A percentile compares a stretch with the other conserved stretches of the same genome.
Evolutionary conservation across 2,329 filamentous ascomycete species (phyloP).

Genomic region (Rutstroemia sp.): DNA sequence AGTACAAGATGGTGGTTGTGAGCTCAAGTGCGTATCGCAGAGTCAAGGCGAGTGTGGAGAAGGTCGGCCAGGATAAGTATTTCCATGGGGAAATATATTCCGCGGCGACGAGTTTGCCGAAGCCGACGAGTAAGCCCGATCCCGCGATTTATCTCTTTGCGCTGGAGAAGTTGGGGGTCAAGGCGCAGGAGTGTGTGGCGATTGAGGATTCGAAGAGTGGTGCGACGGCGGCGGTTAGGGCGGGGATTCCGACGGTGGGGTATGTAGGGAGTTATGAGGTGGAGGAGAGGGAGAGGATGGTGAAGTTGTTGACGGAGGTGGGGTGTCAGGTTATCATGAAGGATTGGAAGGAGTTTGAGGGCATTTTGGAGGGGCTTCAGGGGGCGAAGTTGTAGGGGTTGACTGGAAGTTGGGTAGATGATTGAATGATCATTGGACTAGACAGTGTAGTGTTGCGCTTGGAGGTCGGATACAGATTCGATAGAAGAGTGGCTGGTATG

Average conservation of each 20-base stretch:
- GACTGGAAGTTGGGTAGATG: not conserved
- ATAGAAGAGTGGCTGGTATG: too few species aligned
- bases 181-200: slow-evolving; percentile 64
- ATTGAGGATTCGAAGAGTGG: slow-evolving; percentile 88
- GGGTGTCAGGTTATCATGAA: slow-evolving; percentile 57
- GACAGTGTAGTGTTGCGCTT: not conserved
- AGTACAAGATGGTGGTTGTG: slow-evolving; percentile 73
- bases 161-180: slow-evolving; percentile 64
- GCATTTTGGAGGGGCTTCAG: slow-evolving; percentile 19
- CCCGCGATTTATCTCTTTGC: slow-evolving; percentile 81
- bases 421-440: not conserved
- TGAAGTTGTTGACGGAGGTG: slow-evolving; percentile 49
- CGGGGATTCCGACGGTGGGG: slow-evolving; percentile 72
- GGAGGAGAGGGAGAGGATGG: slow-evolving; percentile 49
- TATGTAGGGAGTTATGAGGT: slow-evolving; percentile 71
- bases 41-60: slow-evolving; percentile 69
- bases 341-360: slow-evolving; percentile 48
- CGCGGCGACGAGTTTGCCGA: slow-evolving; percentile 68
- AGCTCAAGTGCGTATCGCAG: slow-evolving; percentile 72
- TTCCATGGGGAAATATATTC: slow-evolving; percentile 77
- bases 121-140: slow-evolving; percentile 85
- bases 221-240: slow-evolving; percentile 67
- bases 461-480: too few species aligned
- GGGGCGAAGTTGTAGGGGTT: slow-evolving; percentile 10
- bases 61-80: slow-evolving; percentile 72